A percentile compares a stretch with the other conserved stretches of the same genome.
phyloP scores from a whole-genome alignment of 2,329 filamentous ascomycete genomes.

The Paecilomyces variotii region DNA sequence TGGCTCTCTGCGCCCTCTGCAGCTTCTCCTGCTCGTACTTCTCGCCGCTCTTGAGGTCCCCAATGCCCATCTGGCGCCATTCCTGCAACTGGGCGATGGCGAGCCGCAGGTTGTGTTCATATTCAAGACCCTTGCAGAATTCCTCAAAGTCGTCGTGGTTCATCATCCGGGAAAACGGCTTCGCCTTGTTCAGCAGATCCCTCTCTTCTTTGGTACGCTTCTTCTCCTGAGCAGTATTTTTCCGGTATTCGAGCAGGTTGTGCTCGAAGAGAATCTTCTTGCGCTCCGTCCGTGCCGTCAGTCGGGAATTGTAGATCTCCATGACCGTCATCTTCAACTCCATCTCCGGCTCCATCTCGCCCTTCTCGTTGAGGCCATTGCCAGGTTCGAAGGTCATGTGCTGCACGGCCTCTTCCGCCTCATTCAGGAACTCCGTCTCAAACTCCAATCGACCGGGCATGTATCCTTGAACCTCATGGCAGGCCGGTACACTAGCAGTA shows the following conservation, averaged over 20 bases:
- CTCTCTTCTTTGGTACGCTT: slow-evolving; percentile 92
- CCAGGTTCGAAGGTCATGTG: slow-evolving; percentile 98
- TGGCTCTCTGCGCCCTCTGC: slow-evolving; percentile 55
- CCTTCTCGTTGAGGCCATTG: slow-evolving; percentile 82
- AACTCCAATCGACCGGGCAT: slow-evolving; percentile 98
- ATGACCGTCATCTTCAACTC: slow-evolving; percentile 96
- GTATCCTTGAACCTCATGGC: slow-evolving; percentile 96
- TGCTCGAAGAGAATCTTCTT: slow-evolving; percentile 98
- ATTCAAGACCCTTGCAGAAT: slow-evolving; percentile 74
- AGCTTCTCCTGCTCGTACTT: slow-evolving; percentile 90
- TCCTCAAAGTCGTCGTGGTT: slow-evolving; percentile 83
- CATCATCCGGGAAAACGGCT: slow-evolving; percentile 96
- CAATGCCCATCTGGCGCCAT: slow-evolving; percentile 79
- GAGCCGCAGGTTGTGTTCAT: slow-evolving; percentile 83
- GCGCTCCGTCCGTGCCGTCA: slow-evolving; percentile 83
- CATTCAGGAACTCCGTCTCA: slow-evolving; percentile 94
- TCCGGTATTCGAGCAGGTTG: slow-evolving; percentile 83
- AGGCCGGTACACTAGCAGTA: slow-evolving; percentile 87
- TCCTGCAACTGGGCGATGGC: slow-evolving; percentile 89
- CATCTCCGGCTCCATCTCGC: slow-evolving; percentile 88
- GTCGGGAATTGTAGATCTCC: slow-evolving; percentile 90
- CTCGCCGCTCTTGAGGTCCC: slow-evolving; percentile 75
- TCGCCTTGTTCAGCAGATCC: slow-evolving; percentile 84
- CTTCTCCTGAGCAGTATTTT: slow-evolving; percentile 84
- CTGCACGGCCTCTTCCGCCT: slow-evolving; percentile 95